Evolutionary conservation across 306 rosid species (phyloP).

Genomic region (Geum urbanum): DNA sequence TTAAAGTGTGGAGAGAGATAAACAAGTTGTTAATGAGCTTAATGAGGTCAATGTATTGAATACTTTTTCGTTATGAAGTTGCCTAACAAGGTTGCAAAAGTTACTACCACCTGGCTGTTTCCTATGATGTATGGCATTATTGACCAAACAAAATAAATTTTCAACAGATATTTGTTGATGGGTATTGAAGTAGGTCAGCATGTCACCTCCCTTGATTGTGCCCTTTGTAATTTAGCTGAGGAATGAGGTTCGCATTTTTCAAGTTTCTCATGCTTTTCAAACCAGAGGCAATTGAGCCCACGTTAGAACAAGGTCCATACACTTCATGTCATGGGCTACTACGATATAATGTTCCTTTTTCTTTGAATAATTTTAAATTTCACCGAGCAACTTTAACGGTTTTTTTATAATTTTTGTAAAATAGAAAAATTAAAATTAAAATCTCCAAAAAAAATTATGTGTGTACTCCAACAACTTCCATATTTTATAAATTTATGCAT

Average conservation of each 20-base stretch:
- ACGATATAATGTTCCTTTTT: too few relatives aligned
- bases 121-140: neutral
- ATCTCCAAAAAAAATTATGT: too few relatives aligned
- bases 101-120: neutral
- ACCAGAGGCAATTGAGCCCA: neutral
- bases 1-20: neutral
- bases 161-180: neutral
- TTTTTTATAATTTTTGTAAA: too few relatives aligned
- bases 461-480: too few relatives aligned
- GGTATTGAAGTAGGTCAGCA: neutral
- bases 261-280: neutral
- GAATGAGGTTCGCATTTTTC: neutral
- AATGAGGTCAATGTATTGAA: neutral
- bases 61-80: neutral
- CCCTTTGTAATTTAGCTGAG: neutral
- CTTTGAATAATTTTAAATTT: too few relatives aligned
- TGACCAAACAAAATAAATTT: slow-evolving; percentile 9
- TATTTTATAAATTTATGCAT: too few relatives aligned
- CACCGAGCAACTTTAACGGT: too few relatives aligned
- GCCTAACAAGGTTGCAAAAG: neutral
- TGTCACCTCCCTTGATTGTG: neutral
- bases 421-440: too few relatives aligned
- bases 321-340: slow-evolving; percentile 1
- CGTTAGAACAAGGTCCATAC: neutral
- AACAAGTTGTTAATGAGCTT: neutral